Conservation (phyloP, 371 early-diverging fungal genomes). For the Lichtheimia ramosa region DNA sequence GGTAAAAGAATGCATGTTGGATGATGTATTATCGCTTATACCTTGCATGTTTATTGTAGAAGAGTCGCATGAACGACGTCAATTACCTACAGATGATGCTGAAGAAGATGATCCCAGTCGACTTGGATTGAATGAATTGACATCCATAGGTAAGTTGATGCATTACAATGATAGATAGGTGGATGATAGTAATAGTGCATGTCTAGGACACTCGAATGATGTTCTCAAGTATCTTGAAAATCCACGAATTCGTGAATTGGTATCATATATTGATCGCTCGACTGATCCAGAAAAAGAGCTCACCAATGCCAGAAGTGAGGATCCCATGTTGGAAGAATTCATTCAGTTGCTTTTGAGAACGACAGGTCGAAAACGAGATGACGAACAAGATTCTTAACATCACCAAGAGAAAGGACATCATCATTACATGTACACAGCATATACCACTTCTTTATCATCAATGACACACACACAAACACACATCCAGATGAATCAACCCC, state of each 20-base stretch:
- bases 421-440: neutral
- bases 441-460: neutral
- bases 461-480: neutral
- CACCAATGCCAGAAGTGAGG: conserved; percentile 3
- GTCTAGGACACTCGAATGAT: conserved; percentile 26
- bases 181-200: conserved; percentile 4
- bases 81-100: conserved; percentile 2
- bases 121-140: neutral
- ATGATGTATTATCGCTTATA: neutral
- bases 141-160: conserved; percentile 3
- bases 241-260: conserved; percentile 29
- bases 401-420: neutral
- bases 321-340: conserved; percentile 18
- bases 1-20: neutral
- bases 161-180: neutral
- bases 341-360: conserved; percentile 12
- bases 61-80: neutral
- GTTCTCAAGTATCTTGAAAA: conserved; percentile 31
- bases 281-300: conserved; percentile 25
- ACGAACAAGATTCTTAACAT: conserved; percentile 1
- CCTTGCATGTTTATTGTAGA: neutral
- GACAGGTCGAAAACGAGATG: conserved; percentile 6
- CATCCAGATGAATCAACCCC: neutral
- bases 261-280: conserved; percentile 27
- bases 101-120: conserved; percentile 9